These are phyloP conservation scores for Dictyophora rubrovolvata DNA, from an alignment of 768 basidiomycete species.

Conservation along the genomic window DNA sequence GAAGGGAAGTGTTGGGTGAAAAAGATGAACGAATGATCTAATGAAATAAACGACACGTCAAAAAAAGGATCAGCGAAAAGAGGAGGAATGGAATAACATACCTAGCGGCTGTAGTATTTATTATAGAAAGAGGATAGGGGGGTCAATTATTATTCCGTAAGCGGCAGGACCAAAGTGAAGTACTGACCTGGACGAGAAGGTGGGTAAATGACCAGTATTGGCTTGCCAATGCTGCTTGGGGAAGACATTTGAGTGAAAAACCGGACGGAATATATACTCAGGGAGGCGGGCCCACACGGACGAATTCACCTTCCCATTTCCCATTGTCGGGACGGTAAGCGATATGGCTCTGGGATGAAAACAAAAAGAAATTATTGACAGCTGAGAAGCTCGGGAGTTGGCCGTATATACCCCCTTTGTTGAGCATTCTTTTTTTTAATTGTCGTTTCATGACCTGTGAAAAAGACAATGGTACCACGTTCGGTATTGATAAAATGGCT, in stretches of 20 bases:
- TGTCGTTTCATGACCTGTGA: background rate
- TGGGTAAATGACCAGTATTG: constrained; percentile 6
- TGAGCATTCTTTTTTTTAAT: background rate
- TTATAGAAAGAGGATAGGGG: background rate
- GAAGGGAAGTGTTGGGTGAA: background rate
- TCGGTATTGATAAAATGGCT: background rate
- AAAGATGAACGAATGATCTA: constrained; percentile 6
- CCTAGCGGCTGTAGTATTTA: constrained; percentile 3
- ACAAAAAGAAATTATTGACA: background rate
- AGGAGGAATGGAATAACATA: background rate
- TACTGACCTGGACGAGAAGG: constrained; percentile 7
- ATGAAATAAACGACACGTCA: background rate
- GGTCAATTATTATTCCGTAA: background rate
- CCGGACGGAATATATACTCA: background rate
- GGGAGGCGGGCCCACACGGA: background rate
- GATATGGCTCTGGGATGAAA: background rate
- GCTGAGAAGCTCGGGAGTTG: background rate
- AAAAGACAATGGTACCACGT: background rate
- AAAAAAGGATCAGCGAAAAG: too few relatives aligned
- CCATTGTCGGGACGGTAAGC: background rate
- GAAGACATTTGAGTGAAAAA: background rate
- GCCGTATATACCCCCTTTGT: background rate
- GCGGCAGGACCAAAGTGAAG: background rate
- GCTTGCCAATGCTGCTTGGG: constrained; percentile 10
- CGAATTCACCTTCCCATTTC: background rate